phyloP scores from a whole-genome alignment of 202 grass and related monocot species.

The Carex arenaria region DNA sequence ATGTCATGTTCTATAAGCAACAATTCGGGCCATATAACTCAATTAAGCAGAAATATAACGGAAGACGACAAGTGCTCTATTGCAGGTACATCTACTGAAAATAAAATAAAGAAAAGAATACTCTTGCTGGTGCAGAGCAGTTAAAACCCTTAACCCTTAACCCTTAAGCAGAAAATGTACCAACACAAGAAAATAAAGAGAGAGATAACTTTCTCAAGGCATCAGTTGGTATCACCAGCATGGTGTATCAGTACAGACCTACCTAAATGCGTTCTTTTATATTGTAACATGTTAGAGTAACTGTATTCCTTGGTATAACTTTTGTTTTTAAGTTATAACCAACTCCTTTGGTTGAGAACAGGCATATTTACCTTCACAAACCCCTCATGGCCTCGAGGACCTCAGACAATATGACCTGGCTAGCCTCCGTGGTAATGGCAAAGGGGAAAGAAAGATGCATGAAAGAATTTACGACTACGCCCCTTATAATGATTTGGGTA shows the following conservation, averaged over 20 bases:
- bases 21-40: background rate
- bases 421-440: conserved; percentile 26
- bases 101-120: background rate
- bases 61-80: background rate
- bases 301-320: background rate
- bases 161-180: background rate
- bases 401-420: conserved; percentile 28
- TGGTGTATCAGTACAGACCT: background rate
- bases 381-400: conserved; percentile 36
- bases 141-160: background rate
- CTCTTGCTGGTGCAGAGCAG: background rate
- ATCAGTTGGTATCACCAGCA: background rate
- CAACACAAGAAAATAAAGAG: background rate
- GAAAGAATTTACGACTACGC: conserved; percentile 47
- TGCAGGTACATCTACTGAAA: too few relatives aligned
- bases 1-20: background rate
- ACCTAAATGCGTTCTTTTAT: background rate
- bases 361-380: conserved; percentile 46
- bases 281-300: background rate
- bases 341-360: conserved; percentile 15
- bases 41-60: background rate
- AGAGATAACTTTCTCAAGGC: background rate
- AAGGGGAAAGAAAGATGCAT: conserved; percentile 40
- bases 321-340: background rate
- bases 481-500: conserved; percentile 44